Conservation (phyloP, 129 eudicot genomes). For the Escallonia herrerae region DNA sequence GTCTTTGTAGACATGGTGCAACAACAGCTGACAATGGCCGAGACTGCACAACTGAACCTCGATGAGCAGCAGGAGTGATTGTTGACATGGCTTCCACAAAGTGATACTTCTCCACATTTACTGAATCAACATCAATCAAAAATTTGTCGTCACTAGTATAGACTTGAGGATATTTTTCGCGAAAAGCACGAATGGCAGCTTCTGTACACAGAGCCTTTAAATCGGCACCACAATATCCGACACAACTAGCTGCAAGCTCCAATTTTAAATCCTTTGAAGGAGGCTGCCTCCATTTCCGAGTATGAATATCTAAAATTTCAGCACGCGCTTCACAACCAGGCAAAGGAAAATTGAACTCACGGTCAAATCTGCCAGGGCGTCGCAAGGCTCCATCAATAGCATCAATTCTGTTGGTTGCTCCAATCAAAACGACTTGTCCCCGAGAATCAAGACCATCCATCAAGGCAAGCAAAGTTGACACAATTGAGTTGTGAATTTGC, state of each 20-base stretch:
- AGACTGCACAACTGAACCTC: constrained; percentile 95
- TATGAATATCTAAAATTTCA: constrained; percentile 87
- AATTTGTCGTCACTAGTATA: constrained; percentile 98
- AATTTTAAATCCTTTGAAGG: constrained; percentile 61
- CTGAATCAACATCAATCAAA: constrained; percentile 86
- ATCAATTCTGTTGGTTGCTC: constrained; percentile 95
- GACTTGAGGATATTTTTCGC: constrained; percentile 97
- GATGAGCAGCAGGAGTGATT: constrained; percentile 98
- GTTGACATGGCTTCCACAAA: constrained; percentile 93
- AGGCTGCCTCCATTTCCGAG: constrained; percentile 95
- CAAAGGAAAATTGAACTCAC: constrained; percentile 87
- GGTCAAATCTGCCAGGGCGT: constrained; percentile 97
- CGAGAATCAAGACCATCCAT: constrained; percentile 99
- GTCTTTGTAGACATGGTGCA: constrained; percentile 73
- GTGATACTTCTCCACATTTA: constrained; percentile 81
- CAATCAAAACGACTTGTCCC: constrained; percentile 96
- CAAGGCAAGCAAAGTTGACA: constrained; percentile 92
- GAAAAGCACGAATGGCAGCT: constrained; percentile 99
- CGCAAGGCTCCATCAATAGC: constrained; percentile 98
- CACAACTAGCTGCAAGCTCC: constrained; percentile 99
- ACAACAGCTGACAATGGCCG: constrained; percentile 91
- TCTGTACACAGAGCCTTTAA: constrained; percentile 93
- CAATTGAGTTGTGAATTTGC: constrained; percentile 96
- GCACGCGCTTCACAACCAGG: constrained; percentile 99
- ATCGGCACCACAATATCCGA: constrained; percentile 99